phyloP scores from a whole-genome alignment of 2,329 filamentous ascomycete genomes.

The Curvularia verruculosa region DNA sequence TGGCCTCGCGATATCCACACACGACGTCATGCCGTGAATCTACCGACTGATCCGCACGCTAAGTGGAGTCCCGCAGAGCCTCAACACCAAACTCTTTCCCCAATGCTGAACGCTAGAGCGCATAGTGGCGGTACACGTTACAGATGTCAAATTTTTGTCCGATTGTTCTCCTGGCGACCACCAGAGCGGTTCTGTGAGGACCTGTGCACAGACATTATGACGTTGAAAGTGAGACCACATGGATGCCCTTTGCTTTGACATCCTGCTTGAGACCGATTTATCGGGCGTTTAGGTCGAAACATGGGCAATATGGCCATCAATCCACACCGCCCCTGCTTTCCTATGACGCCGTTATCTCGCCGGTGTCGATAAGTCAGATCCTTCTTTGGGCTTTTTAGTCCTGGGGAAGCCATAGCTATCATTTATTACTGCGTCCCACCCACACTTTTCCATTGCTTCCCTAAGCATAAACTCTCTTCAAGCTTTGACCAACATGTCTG shows the following conservation, averaged over 20 bases:
- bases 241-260: slow-evolving; percentile 1
- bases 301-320: slow-evolving; percentile 7
- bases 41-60: slow-evolving; percentile 13
- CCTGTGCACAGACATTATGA: slow-evolving; percentile 3
- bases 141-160: slow-evolving; percentile 14
- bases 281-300: slow-evolving; percentile 17
- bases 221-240: slow-evolving; percentile 7
- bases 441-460: slow-evolving; percentile 4
- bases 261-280: not conserved
- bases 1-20: slow-evolving; percentile 10
- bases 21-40: slow-evolving; percentile 16
- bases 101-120: slow-evolving; percentile 15
- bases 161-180: slow-evolving; percentile 3
- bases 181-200: slow-evolving; percentile 1
- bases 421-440: not conserved
- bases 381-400: slow-evolving; percentile 5
- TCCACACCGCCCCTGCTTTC: slow-evolving; percentile 7
- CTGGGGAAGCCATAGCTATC: slow-evolving; percentile 1
- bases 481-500: slow-evolving; percentile 16
- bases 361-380: slow-evolving; percentile 3
- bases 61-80: slow-evolving; percentile 31
- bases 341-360: slow-evolving; percentile 13
- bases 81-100: slow-evolving; percentile 23
- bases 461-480: not conserved
- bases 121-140: slow-evolving; percentile 14